phyloP scores from a whole-genome alignment of 805 yeast species.

The Candida insectorum region DNA sequence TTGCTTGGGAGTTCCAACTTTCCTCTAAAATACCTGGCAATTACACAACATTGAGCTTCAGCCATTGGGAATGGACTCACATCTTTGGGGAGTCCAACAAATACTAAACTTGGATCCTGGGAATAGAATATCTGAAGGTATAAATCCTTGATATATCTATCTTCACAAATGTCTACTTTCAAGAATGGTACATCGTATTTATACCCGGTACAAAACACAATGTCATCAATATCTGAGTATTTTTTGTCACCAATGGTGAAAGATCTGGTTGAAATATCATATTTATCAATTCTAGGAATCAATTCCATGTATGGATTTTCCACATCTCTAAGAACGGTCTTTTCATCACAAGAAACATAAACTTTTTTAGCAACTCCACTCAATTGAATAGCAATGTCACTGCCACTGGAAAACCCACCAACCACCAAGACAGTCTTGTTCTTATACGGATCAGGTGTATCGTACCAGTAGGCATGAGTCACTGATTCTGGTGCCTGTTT shows the following conservation, averaged over 20 bases:
- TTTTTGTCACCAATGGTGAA: slow-evolving; percentile 2
- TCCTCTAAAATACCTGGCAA: slow-evolving; percentile 41
- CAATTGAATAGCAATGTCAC: slow-evolving; percentile 65
- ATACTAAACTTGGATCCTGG: slow-evolving; percentile 43
- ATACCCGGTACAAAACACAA: slow-evolving; percentile 40
- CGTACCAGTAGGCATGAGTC: slow-evolving; percentile 32
- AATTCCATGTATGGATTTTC: slow-evolving; percentile 9
- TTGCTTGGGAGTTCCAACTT: slow-evolving; percentile 37
- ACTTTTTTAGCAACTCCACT: slow-evolving; percentile 34
- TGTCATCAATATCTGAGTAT: slow-evolving; percentile 18
- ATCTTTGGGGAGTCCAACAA: slow-evolving; percentile 41
- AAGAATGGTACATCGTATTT: slow-evolving; percentile 34
- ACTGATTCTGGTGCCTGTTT: slow-evolving; percentile 20
- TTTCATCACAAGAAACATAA: slow-evolving; percentile 16
- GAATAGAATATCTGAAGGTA: slow-evolving; percentile 46
- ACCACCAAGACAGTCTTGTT: slow-evolving; percentile 54
- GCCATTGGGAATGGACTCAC: slow-evolving; percentile 51
- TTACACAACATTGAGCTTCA: slow-evolving; percentile 46
- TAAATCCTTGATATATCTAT: slow-evolving; percentile 16
- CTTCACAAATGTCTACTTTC: slow-evolving; percentile 15
- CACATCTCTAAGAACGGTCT: slow-evolving; percentile 1
- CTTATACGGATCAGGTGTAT: slow-evolving; percentile 21
- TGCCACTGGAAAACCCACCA: slow-evolving; percentile 79
- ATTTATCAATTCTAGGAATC: slow-evolving; percentile 14
- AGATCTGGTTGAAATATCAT: slow-evolving; percentile 28